Base-by-base conservation (phyloP, 2,329 filamentous ascomycete species). In the Calonectria multiphialidica region DNA sequence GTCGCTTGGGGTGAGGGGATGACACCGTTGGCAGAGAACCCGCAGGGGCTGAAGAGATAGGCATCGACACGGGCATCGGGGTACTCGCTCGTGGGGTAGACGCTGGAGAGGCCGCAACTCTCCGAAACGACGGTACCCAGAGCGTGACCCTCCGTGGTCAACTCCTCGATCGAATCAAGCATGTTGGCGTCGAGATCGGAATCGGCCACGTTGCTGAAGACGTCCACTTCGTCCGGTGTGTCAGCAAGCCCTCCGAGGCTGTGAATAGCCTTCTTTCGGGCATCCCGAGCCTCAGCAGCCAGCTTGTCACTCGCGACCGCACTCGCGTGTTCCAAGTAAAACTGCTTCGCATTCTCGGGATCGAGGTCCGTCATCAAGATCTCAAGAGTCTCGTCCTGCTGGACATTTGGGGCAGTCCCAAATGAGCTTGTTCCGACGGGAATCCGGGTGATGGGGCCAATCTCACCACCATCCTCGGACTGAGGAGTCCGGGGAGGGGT, bases 11-110 rank as follows among this genome's bases (percentile, higher is more conserved):
- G 92, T 61, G 95, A 93, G 8, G 97, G 97, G 49, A 99, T 91
- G 23, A 99, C 96, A 66, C 95, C 97, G 81, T 99, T 99, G 83
- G 97, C 97, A 8, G 96, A 98, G 85, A 98, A 99, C 71, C 97
- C 97, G 81, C 97, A 99, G 0, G 97, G 97, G 1, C 94, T 95
- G 87, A 99, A 99, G 67, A 98, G 90, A 83, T 98, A 99, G 25
- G 97, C 95, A 79, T 99, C 97, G 76, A 99, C 95, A 71, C 95
- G 94, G 25, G 97, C 94, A 78, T 98, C 96, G 0, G 97, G 96
- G 82, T 98, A 98, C 83, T 93, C 93, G 71, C 92, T 92, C 53
- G 91, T 92, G 6, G 97, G 94, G 80, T 98, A 99, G 73, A 99
- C 92, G 74, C 95, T 93, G 21, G 95, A 93, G 59, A 99, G 90